Evolutionary conservation across 441 rosid genomes (phyloP), one percentile per base, ranked within the genome.

Genomic region (Populus trichocarpa): DNA sequence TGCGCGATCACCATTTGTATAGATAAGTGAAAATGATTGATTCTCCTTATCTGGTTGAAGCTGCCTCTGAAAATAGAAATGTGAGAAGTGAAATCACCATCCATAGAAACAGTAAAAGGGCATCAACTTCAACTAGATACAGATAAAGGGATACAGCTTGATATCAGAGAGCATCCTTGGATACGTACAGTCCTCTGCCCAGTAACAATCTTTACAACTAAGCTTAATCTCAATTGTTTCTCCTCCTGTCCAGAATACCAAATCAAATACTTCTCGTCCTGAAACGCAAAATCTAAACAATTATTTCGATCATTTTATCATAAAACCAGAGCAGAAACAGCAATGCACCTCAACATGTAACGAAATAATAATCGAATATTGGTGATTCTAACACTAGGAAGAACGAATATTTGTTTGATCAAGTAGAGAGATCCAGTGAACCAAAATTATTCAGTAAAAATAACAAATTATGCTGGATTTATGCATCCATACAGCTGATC

Each of bases 201-300:
- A 20, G 83, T 68, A 36, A 84, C 83, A 77, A 92, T 86, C 65
- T 90, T 88, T 38, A 81, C 80, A 38, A 90, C 95, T 2, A 89
- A 87, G 79, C 90, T 84, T 81, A 92, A 77, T 75, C 84, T 88
- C 79, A 92, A 12, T 76, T 89, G 92, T 77, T 87, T 91, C 85
- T 92, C 95, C 66, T 85, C 84, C 81, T 88, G 83, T 69, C 97
- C 93, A 3, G 95, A 91, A 81, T 89, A 91, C 97, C 97, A 92
- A 63, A 91, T 87, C 79, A 92, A 78, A 75, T 84, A 83, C 86
- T 88, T 91, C 85, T 91, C 97, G 82, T 92, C 95, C 97, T 92
- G 89, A 71, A 83, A 84, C 9, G 28, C 57, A 65, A 67, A 78
- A 82, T 32, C 6, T 72, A 65, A 76, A 46, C 53, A 69, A 72